Base-by-base conservation (phyloP, 768 basidiomycete species). In the Mycena rebaudengoi region DNA sequence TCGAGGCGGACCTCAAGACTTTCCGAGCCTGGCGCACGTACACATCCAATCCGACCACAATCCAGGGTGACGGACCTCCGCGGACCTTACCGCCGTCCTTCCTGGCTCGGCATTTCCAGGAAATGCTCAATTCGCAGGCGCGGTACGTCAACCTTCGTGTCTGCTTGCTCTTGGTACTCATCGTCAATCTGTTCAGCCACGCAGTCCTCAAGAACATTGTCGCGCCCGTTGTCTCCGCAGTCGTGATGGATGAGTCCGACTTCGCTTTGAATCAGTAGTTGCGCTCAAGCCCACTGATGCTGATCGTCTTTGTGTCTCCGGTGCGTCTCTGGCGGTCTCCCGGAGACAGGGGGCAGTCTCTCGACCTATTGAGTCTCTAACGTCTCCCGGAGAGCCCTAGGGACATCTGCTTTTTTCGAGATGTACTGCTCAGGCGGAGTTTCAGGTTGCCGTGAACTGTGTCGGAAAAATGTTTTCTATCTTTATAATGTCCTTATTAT, bases 1-100 rank as follows among this genome's bases (percentile, higher is more conserved):
- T 52, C 26, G 41, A 60, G 7, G 49, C 49, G 21, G 59, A 60
- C 8, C 59, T 60, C 41, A 32, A 28, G 11, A 52, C 50, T 12
- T 41, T 60, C n/a, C 50, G 59, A 0, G 32, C 20, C 3, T 60
- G 59, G 59, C 59, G 14, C 49, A 30, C 2, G 2, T 60, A 21
- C 30, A 60, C 59, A 0, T 60, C 59, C 2, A 60, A 45, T 20
- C 40, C 59, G n/a, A 60, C 59, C 3, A 26, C 18, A 2, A 44
- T 60, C 16, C 18, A 26, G 4, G 49, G 50, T 23, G 29, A 23
- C 29, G 49, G 49, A 23, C 58, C 58, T 3, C 18, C 46, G 4
- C 59, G 59, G 18, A 44, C 8, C 4, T 7, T n/a, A 1, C 40
- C 40, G 5, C 29, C 59, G 7, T 45, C 59, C 3, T 60, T 60